phyloP scores from a whole-genome alignment of 495 filamentous ascomycete genomes.

The Glutinoglossum americanum region DNA sequence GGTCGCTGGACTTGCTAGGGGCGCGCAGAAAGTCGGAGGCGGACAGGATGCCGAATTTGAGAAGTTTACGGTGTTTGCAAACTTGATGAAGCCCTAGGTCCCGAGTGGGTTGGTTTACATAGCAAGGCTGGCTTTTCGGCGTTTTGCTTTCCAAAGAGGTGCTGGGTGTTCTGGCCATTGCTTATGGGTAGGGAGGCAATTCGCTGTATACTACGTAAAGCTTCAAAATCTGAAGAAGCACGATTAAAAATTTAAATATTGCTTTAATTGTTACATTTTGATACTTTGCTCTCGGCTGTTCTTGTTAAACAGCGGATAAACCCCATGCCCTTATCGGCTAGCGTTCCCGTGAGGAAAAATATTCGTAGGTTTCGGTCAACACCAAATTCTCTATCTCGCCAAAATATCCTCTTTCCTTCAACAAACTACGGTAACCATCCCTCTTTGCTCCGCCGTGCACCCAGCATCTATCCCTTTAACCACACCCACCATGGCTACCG shows the following conservation, averaged over 20 bases:
- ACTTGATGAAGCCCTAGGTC: constrained; percentile 19
- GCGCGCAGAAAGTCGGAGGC: constrained; percentile 25
- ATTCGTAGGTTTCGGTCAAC: background rate
- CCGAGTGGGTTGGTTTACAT: background rate
- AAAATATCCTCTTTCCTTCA: background rate
- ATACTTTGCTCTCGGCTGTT: background rate
- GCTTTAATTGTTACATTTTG: background rate
- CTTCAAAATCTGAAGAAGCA: background rate
- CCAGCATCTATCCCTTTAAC: background rate
- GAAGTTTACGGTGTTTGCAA: constrained; percentile 39
- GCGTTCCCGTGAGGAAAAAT: background rate
- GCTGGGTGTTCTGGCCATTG: background rate
- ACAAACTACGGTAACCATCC: background rate
- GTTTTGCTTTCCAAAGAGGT: background rate
- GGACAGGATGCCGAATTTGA: constrained; percentile 46
- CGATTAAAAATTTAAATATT: background rate
- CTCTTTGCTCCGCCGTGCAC: background rate
- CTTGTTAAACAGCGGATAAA: no score
- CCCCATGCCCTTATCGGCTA: background rate
- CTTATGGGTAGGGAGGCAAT: background rate
- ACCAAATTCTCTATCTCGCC: background rate
- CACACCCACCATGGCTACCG: constrained; percentile 55
- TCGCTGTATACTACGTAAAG: background rate
- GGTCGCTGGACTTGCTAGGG: constrained; percentile 37
- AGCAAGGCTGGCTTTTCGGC: background rate